These are phyloP conservation scores for Stylonectria norvegica DNA, from an alignment of 2,329 filamentous ascomycete genomes.

Conservation along the genomic window DNA sequence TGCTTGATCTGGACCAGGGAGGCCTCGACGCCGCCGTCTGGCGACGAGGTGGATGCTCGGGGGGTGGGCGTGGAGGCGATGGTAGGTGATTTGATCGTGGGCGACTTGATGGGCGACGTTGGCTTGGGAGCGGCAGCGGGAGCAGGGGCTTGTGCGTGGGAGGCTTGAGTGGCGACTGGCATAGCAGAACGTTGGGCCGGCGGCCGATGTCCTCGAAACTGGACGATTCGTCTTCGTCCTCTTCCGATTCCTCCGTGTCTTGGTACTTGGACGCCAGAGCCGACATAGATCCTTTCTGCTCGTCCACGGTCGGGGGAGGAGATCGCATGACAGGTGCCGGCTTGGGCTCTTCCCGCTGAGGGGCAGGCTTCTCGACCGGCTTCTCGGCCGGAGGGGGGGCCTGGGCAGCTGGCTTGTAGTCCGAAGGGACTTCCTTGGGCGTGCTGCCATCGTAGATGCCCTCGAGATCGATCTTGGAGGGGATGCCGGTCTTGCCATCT, in stretches of 20 bases:
- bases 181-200: constrained; percentile 60
- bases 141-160: constrained; percentile 18
- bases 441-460: constrained; percentile 83
- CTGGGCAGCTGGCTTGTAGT: constrained; percentile 58
- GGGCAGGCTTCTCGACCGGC: constrained; percentile 35
- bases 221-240: constrained; percentile 64
- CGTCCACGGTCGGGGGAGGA: constrained; percentile 67
- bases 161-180: constrained; percentile 30
- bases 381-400: constrained; percentile 42
- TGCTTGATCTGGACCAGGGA: constrained; percentile 74
- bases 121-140: constrained; percentile 27
- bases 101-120: constrained; percentile 33
- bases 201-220: constrained; percentile 85
- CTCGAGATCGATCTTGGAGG: constrained; percentile 90
- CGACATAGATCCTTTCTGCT: constrained; percentile 84
- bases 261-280: constrained; percentile 83
- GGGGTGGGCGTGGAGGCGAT: constrained; percentile 26
- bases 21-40: constrained; percentile 49
- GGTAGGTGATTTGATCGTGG: constrained; percentile 30
- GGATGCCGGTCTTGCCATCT: constrained; percentile 75
- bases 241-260: constrained; percentile 64
- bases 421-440: constrained; percentile 70
- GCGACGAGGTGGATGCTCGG: constrained; percentile 27
- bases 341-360: constrained; percentile 55
- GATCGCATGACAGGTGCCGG: constrained; percentile 42